Conservation (phyloP, 495 filamentous ascomycete species). For the Annulohypoxylon bovei region DNA sequence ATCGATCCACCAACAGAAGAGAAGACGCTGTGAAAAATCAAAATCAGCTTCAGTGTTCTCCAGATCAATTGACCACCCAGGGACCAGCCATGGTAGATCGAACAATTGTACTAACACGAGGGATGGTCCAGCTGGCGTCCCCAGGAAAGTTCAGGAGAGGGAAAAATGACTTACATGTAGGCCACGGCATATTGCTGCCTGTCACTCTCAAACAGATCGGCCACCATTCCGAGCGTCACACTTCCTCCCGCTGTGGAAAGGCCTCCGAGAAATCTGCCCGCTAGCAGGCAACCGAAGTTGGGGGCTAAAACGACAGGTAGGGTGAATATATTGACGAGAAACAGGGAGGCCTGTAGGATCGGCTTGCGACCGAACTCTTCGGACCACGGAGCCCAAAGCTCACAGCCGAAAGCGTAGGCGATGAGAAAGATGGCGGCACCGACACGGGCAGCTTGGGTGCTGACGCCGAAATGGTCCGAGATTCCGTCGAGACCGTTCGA, state of each 20-base stretch:
- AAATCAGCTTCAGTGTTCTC: neutral
- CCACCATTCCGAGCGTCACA: slow-evolving; percentile 84
- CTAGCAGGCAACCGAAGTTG: slow-evolving; percentile 74
- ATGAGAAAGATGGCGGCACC: slow-evolving; percentile 78
- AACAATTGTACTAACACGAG: neutral
- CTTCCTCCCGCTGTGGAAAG: slow-evolving; percentile 79
- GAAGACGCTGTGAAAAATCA: slow-evolving; percentile 63
- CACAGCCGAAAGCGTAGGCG: slow-evolving; percentile 80
- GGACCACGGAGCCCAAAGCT: slow-evolving; percentile 84
- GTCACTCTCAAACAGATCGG: slow-evolving; percentile 80
- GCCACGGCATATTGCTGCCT: slow-evolving; percentile 79
- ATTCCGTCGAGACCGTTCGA: slow-evolving; percentile 71
- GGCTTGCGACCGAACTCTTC: slow-evolving; percentile 82
- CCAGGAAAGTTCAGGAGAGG: neutral
- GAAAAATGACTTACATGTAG: slow-evolving; percentile 52
- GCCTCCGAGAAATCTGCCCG: slow-evolving; percentile 73
- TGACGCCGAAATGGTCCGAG: slow-evolving; percentile 69
- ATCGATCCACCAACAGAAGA: slow-evolving; percentile 80
- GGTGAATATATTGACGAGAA: slow-evolving; percentile 79
- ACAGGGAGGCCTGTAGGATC: slow-evolving; percentile 73
- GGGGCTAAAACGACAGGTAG: slow-evolving; percentile 75
- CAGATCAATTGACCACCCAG: neutral
- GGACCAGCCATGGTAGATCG: neutral
- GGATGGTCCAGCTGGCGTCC: neutral
- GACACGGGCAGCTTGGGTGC: slow-evolving; percentile 69